Conservation (phyloP, 768 basidiomycete genomes). For the Auriscalpium vulgare region DNA sequence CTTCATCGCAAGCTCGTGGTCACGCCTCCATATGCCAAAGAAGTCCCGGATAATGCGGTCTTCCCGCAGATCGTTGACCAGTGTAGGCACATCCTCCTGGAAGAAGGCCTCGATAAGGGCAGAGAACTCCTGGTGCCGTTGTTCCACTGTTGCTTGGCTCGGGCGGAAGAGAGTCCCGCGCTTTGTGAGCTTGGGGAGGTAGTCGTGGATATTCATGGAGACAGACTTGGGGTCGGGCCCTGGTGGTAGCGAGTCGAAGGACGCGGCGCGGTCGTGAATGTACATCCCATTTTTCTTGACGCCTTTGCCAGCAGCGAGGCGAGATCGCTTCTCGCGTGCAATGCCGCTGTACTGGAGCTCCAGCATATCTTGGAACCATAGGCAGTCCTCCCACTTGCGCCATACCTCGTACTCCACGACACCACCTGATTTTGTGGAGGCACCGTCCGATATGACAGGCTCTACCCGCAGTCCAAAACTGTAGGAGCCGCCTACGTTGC, state of each 20-base stretch:
- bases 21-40: slow-evolving; percentile 71
- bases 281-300: slow-evolving; percentile 65
- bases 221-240: slow-evolving; percentile 75
- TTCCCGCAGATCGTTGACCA: slow-evolving; percentile 58
- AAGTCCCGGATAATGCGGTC: slow-evolving; percentile 60
- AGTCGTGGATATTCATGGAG: slow-evolving; percentile 56
- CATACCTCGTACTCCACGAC: slow-evolving; percentile 61
- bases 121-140: slow-evolving; percentile 52
- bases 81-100: slow-evolving; percentile 49
- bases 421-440: slow-evolving; percentile 19
- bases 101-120: slow-evolving; percentile 55
- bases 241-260: slow-evolving; percentile 79
- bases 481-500: slow-evolving; percentile 10
- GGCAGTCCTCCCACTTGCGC: slow-evolving; percentile 78
- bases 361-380: slow-evolving; percentile 64
- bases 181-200: slow-evolving; percentile 61
- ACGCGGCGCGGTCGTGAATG: slow-evolving; percentile 66
- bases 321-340: slow-evolving; percentile 59
- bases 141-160: slow-evolving; percentile 56
- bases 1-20: slow-evolving; percentile 52
- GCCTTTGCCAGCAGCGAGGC: slow-evolving; percentile 65
- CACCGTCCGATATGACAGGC: slow-evolving; percentile 10
- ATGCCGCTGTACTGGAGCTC: slow-evolving; percentile 57
- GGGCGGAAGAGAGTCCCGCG: slow-evolving; percentile 68
- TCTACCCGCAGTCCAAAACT: slow-evolving; percentile 20